These are phyloP conservation scores for Jimgerdemannia lactiflua DNA, from an alignment of 192 early-diverging fungal species.

Conservation along the genomic window DNA sequence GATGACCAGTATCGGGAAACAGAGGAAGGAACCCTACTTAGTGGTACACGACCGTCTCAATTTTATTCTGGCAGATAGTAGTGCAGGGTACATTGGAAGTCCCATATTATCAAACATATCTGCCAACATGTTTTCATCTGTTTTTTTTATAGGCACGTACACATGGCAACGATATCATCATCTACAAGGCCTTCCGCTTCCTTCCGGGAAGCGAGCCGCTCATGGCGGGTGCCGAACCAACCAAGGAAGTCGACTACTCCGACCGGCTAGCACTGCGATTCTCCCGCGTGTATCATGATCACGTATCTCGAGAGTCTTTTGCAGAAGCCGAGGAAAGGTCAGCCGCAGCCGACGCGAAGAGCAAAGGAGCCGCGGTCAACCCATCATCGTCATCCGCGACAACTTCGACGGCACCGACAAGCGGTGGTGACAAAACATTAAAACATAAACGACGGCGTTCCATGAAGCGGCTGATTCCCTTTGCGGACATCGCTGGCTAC, in stretches of 20 bases:
- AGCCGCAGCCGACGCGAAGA: constrained; percentile 6
- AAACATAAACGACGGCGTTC: constrained; percentile 13
- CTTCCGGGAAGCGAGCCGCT: constrained; percentile 32
- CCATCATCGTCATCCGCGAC: background rate
- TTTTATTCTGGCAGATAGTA: background rate
- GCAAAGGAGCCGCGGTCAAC: constrained; percentile 14
- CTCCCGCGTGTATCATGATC: constrained; percentile 58
- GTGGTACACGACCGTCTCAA: constrained; percentile 47
- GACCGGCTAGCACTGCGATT: constrained; percentile 67
- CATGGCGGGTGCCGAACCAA: constrained; percentile 7
- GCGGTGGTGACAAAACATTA: constrained; percentile 20
- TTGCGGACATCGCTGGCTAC: constrained; percentile 56
- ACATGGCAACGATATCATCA: constrained; percentile 60
- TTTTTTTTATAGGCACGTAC: constrained; percentile 53
- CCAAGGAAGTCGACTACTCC: constrained; percentile 15
- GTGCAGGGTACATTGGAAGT: no score
- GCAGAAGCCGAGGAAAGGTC: constrained; percentile 26
- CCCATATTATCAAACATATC: background rate
- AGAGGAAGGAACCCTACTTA: constrained; percentile 59
- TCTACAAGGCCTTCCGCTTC: constrained; percentile 66
- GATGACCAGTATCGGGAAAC: constrained; percentile 61
- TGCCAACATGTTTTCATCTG: constrained; percentile 1
- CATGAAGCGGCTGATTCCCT: constrained; percentile 37
- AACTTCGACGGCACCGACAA: constrained; percentile 25
- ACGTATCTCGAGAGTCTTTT: constrained; percentile 53